Evolutionary conservation across 169 alveolate species (phyloP).

Genomic region (Plasmodium malariae): DNA sequence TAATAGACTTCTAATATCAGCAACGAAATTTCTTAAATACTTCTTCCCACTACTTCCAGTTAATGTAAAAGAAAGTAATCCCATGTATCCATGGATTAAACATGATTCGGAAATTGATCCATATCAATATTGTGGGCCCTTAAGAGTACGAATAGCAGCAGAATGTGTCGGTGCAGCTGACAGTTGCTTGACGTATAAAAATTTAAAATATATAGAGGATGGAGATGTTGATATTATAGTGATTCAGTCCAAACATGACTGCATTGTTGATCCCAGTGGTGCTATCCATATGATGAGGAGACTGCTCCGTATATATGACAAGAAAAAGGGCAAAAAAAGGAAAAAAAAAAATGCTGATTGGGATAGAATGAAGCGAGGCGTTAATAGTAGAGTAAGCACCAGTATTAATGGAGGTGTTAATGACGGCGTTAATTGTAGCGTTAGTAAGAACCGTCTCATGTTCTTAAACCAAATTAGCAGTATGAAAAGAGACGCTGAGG

Average conservation of each 20-base stretch:
- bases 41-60: constrained; percentile 45
- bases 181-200: constrained; percentile 16
- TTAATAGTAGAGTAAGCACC: no score
- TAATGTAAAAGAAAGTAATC: constrained; percentile 59
- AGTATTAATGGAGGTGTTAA: no score
- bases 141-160: constrained; percentile 18
- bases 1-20: constrained; percentile 25
- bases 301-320: constrained; percentile 26
- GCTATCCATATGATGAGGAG: constrained; percentile 27
- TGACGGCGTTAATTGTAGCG: no score
- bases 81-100: constrained; percentile 50
- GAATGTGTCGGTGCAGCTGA: constrained; percentile 70
- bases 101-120: constrained; percentile 51
- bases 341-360: constrained; percentile 3
- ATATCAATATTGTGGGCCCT: constrained; percentile 44
- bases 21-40: constrained; percentile 34
- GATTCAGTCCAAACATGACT: constrained; percentile 61
- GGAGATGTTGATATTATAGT: constrained; percentile 45
- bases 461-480: no score
- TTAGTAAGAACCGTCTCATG: no score
- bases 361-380: not conserved
- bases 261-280: constrained; percentile 52
- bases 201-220: constrained; percentile 40
- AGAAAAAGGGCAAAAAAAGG: constrained; percentile 8
- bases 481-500: no score